Percentiles rank a stretch among this genome's conserved stretches.
Evolutionary conservation across 23 red algal genomes (phyloP).

Genomic region (Gracilaria domingensis): DNA sequence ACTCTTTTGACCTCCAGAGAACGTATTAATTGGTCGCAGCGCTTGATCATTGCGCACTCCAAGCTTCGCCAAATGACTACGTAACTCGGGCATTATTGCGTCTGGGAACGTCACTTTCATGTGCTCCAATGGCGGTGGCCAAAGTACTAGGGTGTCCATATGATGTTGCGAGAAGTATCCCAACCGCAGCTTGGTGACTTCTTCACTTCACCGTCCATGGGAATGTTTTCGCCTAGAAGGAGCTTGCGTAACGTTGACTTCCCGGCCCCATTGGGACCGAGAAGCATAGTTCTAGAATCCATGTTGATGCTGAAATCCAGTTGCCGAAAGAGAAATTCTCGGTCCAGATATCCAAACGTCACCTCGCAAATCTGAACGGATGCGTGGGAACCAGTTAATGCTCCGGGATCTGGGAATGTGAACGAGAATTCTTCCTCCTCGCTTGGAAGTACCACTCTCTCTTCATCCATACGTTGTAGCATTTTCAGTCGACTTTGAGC

Average conservation of each 20-base stretch:
- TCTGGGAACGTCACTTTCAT: slow-evolving; percentile 91
- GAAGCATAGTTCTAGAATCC: slow-evolving; percentile 83
- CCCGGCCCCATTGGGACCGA: slow-evolving; percentile 90
- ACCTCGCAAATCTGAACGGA: slow-evolving; percentile 85
- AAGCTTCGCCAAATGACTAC: slow-evolving; percentile 81
- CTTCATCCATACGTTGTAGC: slow-evolving; percentile 87
- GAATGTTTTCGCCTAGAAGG: slow-evolving; percentile 85
- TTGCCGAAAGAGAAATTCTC: slow-evolving; percentile 56
- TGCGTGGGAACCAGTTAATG: slow-evolving; percentile 83
- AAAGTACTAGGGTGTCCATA: slow-evolving; percentile 89
- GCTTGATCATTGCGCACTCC: slow-evolving; percentile 85
- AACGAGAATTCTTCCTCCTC: slow-evolving; percentile 92
- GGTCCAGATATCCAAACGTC: slow-evolving; percentile 75
- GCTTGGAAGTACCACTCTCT: slow-evolving; percentile 79
- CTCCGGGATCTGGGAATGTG: slow-evolving; percentile 87
- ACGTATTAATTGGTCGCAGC: slow-evolving; percentile 87
- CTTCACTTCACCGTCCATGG: slow-evolving; percentile 77
- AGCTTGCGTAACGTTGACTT: slow-evolving; percentile 96
- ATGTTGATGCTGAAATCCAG: slow-evolving; percentile 91
- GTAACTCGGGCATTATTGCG: slow-evolving; percentile 68
- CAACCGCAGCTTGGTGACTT: slow-evolving; percentile 84
- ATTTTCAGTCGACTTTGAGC: slow-evolving; percentile 95
- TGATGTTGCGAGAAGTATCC: slow-evolving; percentile 99
- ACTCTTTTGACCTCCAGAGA: slow-evolving; percentile 94
- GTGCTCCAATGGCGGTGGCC: slow-evolving; percentile 90